Percentiles rank a stretch among this genome's conserved stretches.
These are phyloP conservation scores for Alternaria incomplexa DNA, from an alignment of 2,329 filamentous ascomycete genomes.

Conservation along the genomic window DNA sequence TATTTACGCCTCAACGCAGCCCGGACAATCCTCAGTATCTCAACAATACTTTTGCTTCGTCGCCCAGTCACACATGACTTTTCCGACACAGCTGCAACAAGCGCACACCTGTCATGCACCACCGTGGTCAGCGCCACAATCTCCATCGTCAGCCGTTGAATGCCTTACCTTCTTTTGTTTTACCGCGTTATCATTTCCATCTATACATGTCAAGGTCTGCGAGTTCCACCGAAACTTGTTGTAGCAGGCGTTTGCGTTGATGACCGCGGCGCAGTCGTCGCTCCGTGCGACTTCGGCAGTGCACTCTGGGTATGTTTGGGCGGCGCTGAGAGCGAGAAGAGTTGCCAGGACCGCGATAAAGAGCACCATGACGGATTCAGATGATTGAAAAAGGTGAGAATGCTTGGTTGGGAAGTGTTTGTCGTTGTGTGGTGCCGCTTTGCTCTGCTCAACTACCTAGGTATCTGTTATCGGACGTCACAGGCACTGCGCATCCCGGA, in stretches of 20 bases:
- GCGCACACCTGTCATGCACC: constrained; percentile 30
- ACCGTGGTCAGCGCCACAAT: background rate
- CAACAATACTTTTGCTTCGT: constrained; percentile 29
- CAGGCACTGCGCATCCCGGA: background rate
- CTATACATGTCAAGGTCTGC: constrained; percentile 33
- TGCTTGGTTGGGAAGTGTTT: background rate
- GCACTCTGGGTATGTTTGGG: constrained; percentile 28
- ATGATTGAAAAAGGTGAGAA: background rate
- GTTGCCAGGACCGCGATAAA: constrained; percentile 9
- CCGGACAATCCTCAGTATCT: background rate
- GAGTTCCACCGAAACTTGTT: constrained; percentile 36
- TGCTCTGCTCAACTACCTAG: background rate
- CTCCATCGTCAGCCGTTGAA: background rate
- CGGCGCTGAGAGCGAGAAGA: constrained; percentile 21
- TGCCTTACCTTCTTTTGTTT: constrained; percentile 31
- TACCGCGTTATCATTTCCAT: constrained; percentile 28
- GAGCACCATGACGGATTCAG: constrained; percentile 18
- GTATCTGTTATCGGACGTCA: background rate
- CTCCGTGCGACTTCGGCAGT: constrained; percentile 30
- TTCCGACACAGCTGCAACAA: constrained; percentile 41
- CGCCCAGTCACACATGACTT: constrained; percentile 37
- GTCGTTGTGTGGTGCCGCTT: background rate
- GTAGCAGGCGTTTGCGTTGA: constrained; percentile 43
- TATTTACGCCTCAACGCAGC: background rate
- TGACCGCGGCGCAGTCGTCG: constrained; percentile 38